Conservation (phyloP, 768 basidiomycete genomes). For the Naganishia vaughanmartiniae region DNA sequence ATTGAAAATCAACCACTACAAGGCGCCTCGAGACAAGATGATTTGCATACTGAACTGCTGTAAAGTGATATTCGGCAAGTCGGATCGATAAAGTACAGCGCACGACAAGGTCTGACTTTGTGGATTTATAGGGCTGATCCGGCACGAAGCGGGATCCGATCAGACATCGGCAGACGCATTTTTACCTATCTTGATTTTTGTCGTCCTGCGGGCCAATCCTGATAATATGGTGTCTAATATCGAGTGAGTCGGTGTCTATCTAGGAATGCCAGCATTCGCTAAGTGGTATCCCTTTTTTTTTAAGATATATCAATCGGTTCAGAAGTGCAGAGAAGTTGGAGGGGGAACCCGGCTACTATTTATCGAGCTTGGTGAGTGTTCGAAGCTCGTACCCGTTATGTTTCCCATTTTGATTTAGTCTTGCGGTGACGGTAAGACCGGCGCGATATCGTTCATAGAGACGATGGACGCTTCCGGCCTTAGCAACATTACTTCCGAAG, state of each 20-base stretch:
- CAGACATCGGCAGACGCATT: conserved; percentile 76
- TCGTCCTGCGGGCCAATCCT: conserved; percentile 92
- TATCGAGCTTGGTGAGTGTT: conserved; percentile 79
- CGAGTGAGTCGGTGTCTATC: conserved; percentile 60
- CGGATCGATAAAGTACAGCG: conserved; percentile 1
- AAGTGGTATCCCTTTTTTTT: not conserved
- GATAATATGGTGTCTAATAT: conserved; percentile 89
- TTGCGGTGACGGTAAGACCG: conserved; percentile 62
- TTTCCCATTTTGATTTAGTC: not conserved
- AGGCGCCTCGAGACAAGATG: conserved; percentile 94
- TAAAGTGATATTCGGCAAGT: conserved; percentile 96
- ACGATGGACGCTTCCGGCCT: conserved; percentile 94
- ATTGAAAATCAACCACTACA: conserved; percentile 96
- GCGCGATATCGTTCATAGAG: conserved; percentile 95
- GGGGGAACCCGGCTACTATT: conserved; percentile 94
- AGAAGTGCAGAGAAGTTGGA: conserved; percentile 82
- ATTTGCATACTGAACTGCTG: conserved; percentile 96
- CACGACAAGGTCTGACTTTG: conserved; percentile 8
- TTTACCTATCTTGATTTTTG: conserved; percentile 87
- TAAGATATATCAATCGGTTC: conserved; percentile 96
- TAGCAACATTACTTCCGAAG: conserved; percentile 87
- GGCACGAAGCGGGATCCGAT: conserved; percentile 72
- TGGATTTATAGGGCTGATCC: conserved; percentile 67
- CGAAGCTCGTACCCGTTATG: not conserved
- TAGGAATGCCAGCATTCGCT: too few species aligned